Evolutionary conservation across 2,329 filamentous ascomycete genomes (phyloP).

Genomic region (Pseudocercospora pini-densiflorae): DNA sequence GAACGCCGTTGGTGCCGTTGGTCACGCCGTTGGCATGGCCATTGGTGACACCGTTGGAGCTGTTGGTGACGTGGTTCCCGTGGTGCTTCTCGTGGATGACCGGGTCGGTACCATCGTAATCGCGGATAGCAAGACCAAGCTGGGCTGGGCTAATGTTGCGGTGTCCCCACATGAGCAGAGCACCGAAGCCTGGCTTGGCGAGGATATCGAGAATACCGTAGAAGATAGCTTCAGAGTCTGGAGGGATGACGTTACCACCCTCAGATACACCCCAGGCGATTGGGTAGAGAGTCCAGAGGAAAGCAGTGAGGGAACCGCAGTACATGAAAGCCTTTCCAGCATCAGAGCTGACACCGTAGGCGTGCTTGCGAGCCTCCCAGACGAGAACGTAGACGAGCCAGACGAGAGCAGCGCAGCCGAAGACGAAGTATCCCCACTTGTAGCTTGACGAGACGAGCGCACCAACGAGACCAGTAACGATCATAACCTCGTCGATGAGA

Average conservation of each 20-base stretch:
- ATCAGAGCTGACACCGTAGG: constrained; percentile 58
- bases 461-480: constrained; percentile 69
- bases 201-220: constrained; percentile 70
- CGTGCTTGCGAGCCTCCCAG: constrained; percentile 61
- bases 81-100: constrained; percentile 41
- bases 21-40: constrained; percentile 21
- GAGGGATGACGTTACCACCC: constrained; percentile 67
- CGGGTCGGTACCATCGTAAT: constrained; percentile 50
- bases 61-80: constrained; percentile 18
- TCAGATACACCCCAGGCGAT: constrained; percentile 66
- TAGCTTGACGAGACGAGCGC: constrained; percentile 65
- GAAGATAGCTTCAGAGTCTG: constrained; percentile 70
- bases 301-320: constrained; percentile 62
- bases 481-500: constrained; percentile 68
- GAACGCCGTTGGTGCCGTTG: constrained; percentile 31
- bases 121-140: constrained; percentile 59
- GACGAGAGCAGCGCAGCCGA: constrained; percentile 55
- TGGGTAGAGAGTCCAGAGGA: constrained; percentile 69
- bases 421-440: constrained; percentile 71
- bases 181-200: constrained; percentile 67
- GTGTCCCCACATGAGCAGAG: constrained; percentile 65
- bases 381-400: constrained; percentile 66
- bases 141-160: constrained; percentile 62
- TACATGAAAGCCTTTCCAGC: constrained; percentile 59
- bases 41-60: constrained; percentile 27